Conservation (phyloP, 1,284 basidiomycete genomes). For the Fistulina hepatica region DNA sequence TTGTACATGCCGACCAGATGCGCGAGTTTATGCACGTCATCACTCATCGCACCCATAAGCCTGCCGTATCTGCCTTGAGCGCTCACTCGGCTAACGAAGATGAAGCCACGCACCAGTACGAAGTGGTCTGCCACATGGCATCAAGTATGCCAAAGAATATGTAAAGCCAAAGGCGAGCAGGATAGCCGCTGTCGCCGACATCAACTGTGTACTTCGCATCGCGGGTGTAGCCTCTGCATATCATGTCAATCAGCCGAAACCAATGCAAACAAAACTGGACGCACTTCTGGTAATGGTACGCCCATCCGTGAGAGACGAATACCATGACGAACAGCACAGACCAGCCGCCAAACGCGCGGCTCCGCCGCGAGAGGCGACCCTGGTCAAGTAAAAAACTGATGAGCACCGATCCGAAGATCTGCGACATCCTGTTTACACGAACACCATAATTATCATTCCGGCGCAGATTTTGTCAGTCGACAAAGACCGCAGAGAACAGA, state of each 20-base stretch:
- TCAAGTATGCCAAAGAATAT: conserved; percentile 49
- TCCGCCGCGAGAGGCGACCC: conserved; percentile 39
- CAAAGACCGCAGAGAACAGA: too few relatives aligned
- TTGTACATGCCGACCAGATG: conserved; percentile 46
- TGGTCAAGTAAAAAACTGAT: conserved; percentile 58
- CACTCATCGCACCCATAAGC: conserved; percentile 49
- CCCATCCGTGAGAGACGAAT: conserved; percentile 57
- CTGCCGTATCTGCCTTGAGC: too few relatives aligned
- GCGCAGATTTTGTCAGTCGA: too few relatives aligned
- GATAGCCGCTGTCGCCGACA: conserved; percentile 41
- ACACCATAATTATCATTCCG: too few relatives aligned
- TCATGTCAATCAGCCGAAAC: conserved; percentile 2
- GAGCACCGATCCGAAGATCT: conserved; percentile 51
- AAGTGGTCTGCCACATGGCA: conserved; percentile 49
- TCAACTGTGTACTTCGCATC: conserved; percentile 36
- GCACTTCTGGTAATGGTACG: conserved; percentile 59
- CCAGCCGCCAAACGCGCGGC: conserved; percentile 58
- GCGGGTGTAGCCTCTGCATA: conserved; percentile 47
- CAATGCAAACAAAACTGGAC: conserved; percentile 10
- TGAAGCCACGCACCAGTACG: conserved; percentile 43
- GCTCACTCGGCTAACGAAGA: background rate
- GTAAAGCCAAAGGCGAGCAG: conserved; percentile 45
- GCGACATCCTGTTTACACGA: too few relatives aligned
- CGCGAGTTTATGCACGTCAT: conserved; percentile 47
- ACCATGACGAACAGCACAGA: conserved; percentile 45